Conservation (phyloP, 2,329 filamentous ascomycete genomes). For the Nakataea oryzae region DNA sequence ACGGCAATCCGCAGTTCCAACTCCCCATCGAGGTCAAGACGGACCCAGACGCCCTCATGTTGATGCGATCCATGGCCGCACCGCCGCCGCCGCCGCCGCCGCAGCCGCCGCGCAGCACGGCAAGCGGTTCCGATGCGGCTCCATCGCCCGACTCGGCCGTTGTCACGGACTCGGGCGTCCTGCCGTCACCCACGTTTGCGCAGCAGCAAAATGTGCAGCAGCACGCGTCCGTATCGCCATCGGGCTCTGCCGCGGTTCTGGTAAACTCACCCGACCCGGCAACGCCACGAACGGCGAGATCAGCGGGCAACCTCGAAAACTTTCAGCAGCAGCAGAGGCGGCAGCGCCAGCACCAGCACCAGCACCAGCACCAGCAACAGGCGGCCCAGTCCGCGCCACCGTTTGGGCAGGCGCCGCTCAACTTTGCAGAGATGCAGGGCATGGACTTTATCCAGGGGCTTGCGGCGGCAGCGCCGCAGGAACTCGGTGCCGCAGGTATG, state of each 20-base stretch:
- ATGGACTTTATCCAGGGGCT: slow-evolving; percentile 44
- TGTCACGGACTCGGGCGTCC: slow-evolving; percentile 8
- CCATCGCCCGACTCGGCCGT: slow-evolving; percentile 11
- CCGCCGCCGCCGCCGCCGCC: neutral
- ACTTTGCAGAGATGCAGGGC: slow-evolving; percentile 37
- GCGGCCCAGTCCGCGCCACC: slow-evolving; percentile 1
- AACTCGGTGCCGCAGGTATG: slow-evolving; percentile 11
- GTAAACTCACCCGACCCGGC: slow-evolving; percentile 16
- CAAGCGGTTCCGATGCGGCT: slow-evolving; percentile 22
- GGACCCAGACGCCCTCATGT: slow-evolving; percentile 23
- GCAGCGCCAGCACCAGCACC: slow-evolving; percentile 16
- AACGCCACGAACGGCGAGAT: neutral
- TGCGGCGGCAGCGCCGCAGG: slow-evolving; percentile 12
- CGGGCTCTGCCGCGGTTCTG: slow-evolving; percentile 10
- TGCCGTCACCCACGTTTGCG: slow-evolving; percentile 17
- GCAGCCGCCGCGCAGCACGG: slow-evolving; percentile 19
- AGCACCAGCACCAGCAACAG: slow-evolving; percentile 20
- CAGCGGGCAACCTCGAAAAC: neutral
- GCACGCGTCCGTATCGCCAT: slow-evolving; percentile 10
- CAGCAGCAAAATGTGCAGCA: slow-evolving; percentile 19
- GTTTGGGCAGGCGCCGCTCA: slow-evolving; percentile 15
- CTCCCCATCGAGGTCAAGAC: slow-evolving; percentile 20
- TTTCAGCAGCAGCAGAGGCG: neutral
- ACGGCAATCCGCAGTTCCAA: slow-evolving; percentile 18
- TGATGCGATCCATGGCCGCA: neutral